Conservation (phyloP, 345 rosid genomes). For the Bruguiera sexangula region DNA sequence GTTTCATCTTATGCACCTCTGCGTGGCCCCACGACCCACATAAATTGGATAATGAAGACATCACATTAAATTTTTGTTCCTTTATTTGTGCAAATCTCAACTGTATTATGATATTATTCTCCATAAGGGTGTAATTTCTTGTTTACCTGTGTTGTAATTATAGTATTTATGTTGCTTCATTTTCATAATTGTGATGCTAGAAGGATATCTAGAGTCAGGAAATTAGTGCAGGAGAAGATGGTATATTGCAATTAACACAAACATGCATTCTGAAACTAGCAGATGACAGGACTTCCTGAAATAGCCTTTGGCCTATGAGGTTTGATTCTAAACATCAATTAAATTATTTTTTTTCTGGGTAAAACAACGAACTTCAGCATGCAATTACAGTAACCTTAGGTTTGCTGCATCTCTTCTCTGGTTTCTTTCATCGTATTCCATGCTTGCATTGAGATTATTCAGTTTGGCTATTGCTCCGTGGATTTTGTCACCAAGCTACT, state of each 20-base stretch:
- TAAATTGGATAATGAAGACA: background rate
- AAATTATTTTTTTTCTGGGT: background rate
- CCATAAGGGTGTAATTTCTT: too few species aligned
- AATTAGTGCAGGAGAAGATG: background rate
- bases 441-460: too few species aligned
- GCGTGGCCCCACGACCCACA: slow-evolving; percentile 12
- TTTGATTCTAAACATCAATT: background rate
- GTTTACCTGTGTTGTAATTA: too few species aligned
- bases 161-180: too few species aligned
- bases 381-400: background rate
- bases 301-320: background rate
- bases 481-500: too few species aligned
- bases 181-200: too few species aligned
- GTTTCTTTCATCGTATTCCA: too few species aligned
- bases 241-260: background rate
- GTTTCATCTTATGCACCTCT: slow-evolving; percentile 18
- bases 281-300: background rate
- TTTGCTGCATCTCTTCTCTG: too few species aligned
- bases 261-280: background rate
- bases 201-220: background rate
- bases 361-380: background rate
- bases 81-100: background rate
- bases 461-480: too few species aligned
- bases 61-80: too few species aligned
- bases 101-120: background rate